Conservation (phyloP, 352 stramenopile species). For the Globisporangium polare region DNA sequence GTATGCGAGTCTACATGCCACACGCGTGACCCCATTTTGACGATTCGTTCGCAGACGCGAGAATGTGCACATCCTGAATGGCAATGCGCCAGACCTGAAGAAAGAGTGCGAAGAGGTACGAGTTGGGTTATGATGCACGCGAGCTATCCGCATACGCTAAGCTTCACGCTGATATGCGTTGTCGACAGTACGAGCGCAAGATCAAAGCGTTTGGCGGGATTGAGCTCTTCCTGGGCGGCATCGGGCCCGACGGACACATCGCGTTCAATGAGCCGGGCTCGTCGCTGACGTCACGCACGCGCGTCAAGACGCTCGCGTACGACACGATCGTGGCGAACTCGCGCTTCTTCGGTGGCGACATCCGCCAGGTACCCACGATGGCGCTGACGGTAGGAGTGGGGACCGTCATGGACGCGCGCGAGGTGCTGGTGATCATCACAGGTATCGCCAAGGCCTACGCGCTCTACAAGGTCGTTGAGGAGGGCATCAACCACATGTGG, state of each 20-base stretch:
- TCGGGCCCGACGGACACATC: conserved; percentile 92
- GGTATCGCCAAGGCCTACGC: conserved; percentile 83
- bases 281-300: conserved; percentile 73
- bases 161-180: not conserved
- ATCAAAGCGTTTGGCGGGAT: conserved; percentile 83
- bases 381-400: conserved; percentile 87
- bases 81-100: conserved; percentile 75
- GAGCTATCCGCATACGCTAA: not conserved
- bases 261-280: conserved; percentile 91
- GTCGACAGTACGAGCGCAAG: conserved; percentile 68
- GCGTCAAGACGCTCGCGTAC: conserved; percentile 89
- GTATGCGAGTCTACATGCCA: not conserved
- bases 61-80: conserved; percentile 87
- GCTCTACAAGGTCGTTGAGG: conserved; percentile 87
- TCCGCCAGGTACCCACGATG: conserved; percentile 85
- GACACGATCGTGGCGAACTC: conserved; percentile 89
- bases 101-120: conserved; percentile 62
- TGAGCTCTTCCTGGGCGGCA: conserved; percentile 90
- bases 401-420: conserved; percentile 84
- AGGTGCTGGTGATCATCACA: conserved; percentile 88
- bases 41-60: conserved; percentile 33
- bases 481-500: conserved; percentile 91
- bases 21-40: conserved; percentile 9
- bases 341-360: conserved; percentile 82
- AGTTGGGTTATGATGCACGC: not conserved